A percentile compares a stretch with the other conserved stretches of the same genome.
Conservation (phyloP, 306 rosid genomes). For the Quercus mongolica region DNA sequence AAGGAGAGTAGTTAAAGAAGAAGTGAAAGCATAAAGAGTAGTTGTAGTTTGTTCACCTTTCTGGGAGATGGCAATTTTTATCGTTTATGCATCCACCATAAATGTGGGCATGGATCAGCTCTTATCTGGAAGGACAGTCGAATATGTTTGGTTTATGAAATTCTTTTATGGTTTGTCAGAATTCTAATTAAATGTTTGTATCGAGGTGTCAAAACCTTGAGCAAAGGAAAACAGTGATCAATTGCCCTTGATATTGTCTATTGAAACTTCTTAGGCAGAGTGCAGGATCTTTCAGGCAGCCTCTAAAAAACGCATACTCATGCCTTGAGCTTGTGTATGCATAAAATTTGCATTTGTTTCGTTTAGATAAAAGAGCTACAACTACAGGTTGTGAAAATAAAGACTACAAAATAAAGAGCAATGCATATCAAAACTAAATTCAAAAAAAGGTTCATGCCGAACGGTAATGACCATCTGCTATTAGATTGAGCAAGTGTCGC, state of each 20-base stretch:
- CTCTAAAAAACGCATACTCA: neutral
- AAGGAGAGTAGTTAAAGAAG: slow-evolving; percentile 36
- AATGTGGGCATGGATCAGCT: neutral
- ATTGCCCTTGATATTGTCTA: neutral
- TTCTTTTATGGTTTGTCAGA: neutral
- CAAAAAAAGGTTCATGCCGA: too few species aligned
- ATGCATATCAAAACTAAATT: too few species aligned
- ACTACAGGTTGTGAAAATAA: too few species aligned
- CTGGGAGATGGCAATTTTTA: neutral
- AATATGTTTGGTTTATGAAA: neutral
- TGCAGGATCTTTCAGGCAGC: neutral
- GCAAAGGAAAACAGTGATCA: neutral
- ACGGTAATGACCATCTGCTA: too few species aligned
- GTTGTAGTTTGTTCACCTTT: neutral
- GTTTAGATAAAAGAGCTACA: too few species aligned
- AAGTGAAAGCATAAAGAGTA: slow-evolving; percentile 44
- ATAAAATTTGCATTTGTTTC: neutral
- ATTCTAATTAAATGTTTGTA: neutral
- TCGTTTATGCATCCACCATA: neutral
- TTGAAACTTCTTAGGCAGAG: neutral
- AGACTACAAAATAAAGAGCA: too few species aligned
- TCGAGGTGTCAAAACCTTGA: neutral
- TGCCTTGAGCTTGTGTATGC: neutral
- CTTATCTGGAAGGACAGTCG: neutral
- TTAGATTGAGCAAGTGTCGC: too few species aligned